Base-by-base conservation (phyloP, 805 yeast genomes). In the Starmerella roubikii region DNA sequence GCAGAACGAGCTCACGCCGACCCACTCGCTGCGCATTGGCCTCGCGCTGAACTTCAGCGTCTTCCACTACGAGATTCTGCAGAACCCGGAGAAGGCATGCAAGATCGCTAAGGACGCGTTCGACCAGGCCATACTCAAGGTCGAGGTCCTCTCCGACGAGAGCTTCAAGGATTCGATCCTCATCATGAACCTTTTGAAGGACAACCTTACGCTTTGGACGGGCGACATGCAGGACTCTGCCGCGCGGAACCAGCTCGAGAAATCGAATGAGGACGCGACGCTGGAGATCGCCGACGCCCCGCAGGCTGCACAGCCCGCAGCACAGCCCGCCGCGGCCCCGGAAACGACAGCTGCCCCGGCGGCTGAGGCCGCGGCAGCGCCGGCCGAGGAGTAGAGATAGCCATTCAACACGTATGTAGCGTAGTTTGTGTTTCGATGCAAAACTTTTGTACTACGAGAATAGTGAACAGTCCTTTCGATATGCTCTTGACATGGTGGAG, bases 41-140 rank as follows among this genome's bases (percentile, higher is more conserved):
- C 76, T 91, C 64, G 98, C 98, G 49, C 76, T 91, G 64, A 91
- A 91, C 70, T 91, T 91, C 72, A 83, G 95, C 40, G 98, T 91
- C 48, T 91, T 91, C 70, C 91, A 91, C 75, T 91, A 91, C 63
- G 98, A 91, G 72, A 91, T 91, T 59, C 79, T 88, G 66, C 86
- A 88, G 67, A 81, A 95, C 47, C 98, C 98, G 57, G 97, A 91
- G 65, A 84, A 93, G 68, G 98, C 98, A 53, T 91, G 98, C 68
- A 96, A 91, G 65, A 76, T 91, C 63, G 98, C 98, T 58, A 91
- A 91, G 68, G 96, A 88, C 69, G 98, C 98, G 30, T 91, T 91
- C 55, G 98, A 91, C 66, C 98, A 91, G 62, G 98, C 98, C 52
- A 93, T 91, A 61, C 95, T 97, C 51, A 97, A 91, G 70, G 76